Evolutionary conservation across 306 rosid species (phyloP), one percentile per base, ranked within the genome.

Genomic region (Medicago ruthenica): DNA sequence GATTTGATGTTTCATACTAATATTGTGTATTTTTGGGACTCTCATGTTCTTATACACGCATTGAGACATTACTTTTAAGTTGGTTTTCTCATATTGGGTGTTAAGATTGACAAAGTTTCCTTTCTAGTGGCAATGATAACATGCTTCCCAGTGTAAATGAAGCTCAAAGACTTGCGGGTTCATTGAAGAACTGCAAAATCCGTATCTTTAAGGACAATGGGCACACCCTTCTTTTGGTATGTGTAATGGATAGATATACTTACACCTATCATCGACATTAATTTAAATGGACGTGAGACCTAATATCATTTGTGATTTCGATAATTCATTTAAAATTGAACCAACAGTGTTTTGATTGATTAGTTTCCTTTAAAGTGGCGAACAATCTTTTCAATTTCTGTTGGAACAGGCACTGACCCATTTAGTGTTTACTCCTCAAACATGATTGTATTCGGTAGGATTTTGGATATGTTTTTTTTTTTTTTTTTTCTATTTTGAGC

Each of bases 141-240:
- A 80, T 95, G 97, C 86, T 95, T 78, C 99, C 97, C 21, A 95
- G 99, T 87, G 65, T 20, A 80, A 82, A 85, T 64, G 99, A 95
- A 90, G 97, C 92, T 7, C 72, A 65, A 75, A 85, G 98, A 76
- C 96, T 95, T 13, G 73, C 31, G 9, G 27, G 76, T 13, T 70
- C 81, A 22, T 80, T 95, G 78, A 81, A 83, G 54, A 85, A 84
- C 79, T 95, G 97, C 81, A 82, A 71, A 53, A 79, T 89, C 18
- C 97, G 97, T 47, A 45, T 75, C 88, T 95, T 92, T 65, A 87
- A 85, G 60, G 96, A 92, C 75, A 86, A 68, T 58, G 98, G 99
- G 36, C 99, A 95, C 85, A 90, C 99, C 85, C 86, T 95, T 75
- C 93, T 95, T 72, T 86, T 95, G 92, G 99, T 92, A 86, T 13